A percentile compares a stretch with the other conserved stretches of the same genome.
These are phyloP conservation scores for Whalleya microplaca DNA, from an alignment of 2,329 filamentous ascomycete genomes.

Conservation along the genomic window DNA sequence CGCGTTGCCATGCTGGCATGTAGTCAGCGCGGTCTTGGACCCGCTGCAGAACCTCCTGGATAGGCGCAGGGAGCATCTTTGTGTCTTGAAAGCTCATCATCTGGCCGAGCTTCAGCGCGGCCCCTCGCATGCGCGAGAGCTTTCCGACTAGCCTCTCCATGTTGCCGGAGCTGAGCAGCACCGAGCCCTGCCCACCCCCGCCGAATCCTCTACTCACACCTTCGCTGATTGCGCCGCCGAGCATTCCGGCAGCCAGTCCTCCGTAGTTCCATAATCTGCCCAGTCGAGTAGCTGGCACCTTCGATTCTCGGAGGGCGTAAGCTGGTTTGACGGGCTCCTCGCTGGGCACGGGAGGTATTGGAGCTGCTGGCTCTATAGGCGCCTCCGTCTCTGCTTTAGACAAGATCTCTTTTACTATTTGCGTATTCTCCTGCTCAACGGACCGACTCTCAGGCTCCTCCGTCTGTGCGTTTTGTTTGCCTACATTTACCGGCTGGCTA, in stretches of 20 bases:
- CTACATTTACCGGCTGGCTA: constrained; percentile 19
- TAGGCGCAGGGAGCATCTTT: constrained; percentile 86
- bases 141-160: constrained; percentile 93
- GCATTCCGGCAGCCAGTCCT: constrained; percentile 91
- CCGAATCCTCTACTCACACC: constrained; percentile 80
- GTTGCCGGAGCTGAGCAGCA: constrained; percentile 86
- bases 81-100: constrained; percentile 98
- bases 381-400: constrained; percentile 30
- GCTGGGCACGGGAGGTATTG: constrained; percentile 8
- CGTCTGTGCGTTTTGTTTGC: constrained; percentile 10
- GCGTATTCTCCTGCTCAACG: constrained; percentile 29
- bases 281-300: constrained; percentile 84
- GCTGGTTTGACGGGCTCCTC: constrained; percentile 30
- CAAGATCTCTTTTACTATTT: constrained; percentile 29
- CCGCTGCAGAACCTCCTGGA: constrained; percentile 87
- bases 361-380: constrained; percentile 6
- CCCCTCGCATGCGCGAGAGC: constrained; percentile 93
- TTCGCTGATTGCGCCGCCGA: constrained; percentile 88
- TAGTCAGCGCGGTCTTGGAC: constrained; percentile 98
- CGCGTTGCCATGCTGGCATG: constrained; percentile 92
- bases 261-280: constrained; percentile 94
- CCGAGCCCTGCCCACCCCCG: constrained; percentile 67
- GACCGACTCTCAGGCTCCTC: constrained; percentile 15
- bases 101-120: constrained; percentile 94
- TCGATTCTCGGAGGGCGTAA: constrained; percentile 83